phyloP scores from a whole-genome alignment of 208 protist genomes.

The Leishmania mexicana region DNA sequence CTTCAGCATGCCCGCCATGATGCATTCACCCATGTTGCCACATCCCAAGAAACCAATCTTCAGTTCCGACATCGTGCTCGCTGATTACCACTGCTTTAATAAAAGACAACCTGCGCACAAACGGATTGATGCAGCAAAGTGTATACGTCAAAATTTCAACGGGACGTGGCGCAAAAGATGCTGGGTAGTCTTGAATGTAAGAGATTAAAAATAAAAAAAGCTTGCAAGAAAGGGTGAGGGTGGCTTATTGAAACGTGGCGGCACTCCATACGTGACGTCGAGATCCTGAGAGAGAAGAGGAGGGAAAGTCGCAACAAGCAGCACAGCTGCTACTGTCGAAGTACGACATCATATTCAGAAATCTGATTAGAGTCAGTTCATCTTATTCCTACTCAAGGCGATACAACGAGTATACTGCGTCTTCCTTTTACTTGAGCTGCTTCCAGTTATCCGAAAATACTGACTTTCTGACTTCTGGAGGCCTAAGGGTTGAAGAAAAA shows the following conservation, averaged over 20 bases:
- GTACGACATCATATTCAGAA: neutral
- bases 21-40: slow-evolving; percentile 94
- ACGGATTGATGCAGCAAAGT: neutral
- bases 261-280: neutral
- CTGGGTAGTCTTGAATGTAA: neutral
- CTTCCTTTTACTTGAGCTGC: neutral
- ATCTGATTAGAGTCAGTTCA: neutral
- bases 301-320: too few relatives aligned
- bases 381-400: neutral
- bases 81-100: neutral
- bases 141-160: neutral
- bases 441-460: neutral
- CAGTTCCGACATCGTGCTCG: slow-evolving; percentile 2
- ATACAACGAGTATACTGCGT: neutral
- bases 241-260: too few relatives aligned
- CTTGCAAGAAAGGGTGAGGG: too few relatives aligned
- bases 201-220: neutral
- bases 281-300: neutral
- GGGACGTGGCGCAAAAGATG: neutral
- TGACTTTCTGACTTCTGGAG: neutral
- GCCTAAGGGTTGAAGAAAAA: neutral
- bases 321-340: neutral
- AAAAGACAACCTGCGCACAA: neutral
- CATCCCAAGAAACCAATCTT: slow-evolving; percentile 93
- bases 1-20: slow-evolving; percentile 76